These are phyloP conservation scores for Chloranthus sessilifolius DNA, from an alignment of 164 flowering plant species.

Conservation along the genomic window DNA sequence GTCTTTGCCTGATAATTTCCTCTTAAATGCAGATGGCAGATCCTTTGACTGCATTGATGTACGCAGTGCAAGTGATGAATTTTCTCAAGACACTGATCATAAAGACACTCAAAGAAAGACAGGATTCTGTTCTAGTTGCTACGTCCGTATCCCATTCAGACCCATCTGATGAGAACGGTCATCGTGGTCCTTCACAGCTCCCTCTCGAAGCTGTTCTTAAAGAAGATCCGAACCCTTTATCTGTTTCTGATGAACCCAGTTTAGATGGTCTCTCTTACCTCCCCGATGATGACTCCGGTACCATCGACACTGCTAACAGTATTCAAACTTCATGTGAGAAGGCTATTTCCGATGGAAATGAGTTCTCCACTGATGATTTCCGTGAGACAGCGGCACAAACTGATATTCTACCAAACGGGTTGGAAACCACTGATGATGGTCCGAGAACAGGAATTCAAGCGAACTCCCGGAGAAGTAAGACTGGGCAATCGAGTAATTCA, in stretches of 20 bases:
- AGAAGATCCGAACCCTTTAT: slow-evolving; percentile 29
- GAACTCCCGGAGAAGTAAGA: slow-evolving; percentile 14
- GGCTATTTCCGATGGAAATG: slow-evolving; percentile 19
- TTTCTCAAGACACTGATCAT: slow-evolving; percentile 65
- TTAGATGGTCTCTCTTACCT: slow-evolving; percentile 21
- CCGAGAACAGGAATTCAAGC: slow-evolving; percentile 8
- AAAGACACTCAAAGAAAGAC: slow-evolving; percentile 52
- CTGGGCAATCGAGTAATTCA: slow-evolving; percentile 23
- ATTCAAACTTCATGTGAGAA: slow-evolving; percentile 17
- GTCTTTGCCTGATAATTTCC: too few species aligned
- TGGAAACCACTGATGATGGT: slow-evolving; percentile 8
- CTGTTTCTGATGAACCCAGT: slow-evolving; percentile 10
- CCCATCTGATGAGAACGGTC: slow-evolving; percentile 51
- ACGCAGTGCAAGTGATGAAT: slow-evolving; percentile 91
- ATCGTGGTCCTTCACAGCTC: slow-evolving; percentile 39
- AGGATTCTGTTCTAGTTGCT: slow-evolving; percentile 37
- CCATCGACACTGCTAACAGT: slow-evolving; percentile 14
- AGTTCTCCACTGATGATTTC: slow-evolving; percentile 12
- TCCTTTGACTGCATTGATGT: slow-evolving; percentile 83
- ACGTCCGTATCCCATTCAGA: slow-evolving; percentile 32
- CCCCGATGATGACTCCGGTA: slow-evolving; percentile 11
- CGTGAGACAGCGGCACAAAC: slow-evolving; percentile 17
- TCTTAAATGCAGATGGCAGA: slow-evolving; percentile 67
- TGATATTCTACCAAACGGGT: neutral
- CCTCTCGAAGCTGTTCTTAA: slow-evolving; percentile 20